Conservation (phyloP, 768 basidiomycete species). For the Lentinus brumalis region DNA sequence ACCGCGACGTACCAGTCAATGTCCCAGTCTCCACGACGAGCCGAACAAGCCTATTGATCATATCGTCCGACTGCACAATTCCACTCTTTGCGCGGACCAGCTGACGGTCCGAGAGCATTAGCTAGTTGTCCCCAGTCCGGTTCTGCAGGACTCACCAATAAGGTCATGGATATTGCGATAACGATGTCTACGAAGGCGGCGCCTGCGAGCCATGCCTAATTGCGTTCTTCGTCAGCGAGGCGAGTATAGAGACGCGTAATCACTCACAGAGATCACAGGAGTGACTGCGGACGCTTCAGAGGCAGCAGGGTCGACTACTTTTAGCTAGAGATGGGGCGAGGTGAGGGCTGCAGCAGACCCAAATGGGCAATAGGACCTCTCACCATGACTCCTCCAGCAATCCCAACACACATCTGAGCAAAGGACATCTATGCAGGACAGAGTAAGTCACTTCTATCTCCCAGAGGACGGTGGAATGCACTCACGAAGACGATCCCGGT, state of each 20-base stretch:
- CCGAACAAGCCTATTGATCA: slow-evolving; percentile 9
- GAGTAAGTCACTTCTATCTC: background rate
- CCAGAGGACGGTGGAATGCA: background rate
- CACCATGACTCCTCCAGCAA: slow-evolving; percentile 7
- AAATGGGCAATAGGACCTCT: background rate
- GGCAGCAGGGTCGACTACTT: background rate
- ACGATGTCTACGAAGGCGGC: slow-evolving; percentile 7
- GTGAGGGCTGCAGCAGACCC: too few species aligned
- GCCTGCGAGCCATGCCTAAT: slow-evolving; percentile 1
- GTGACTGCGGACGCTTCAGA: too few species aligned
- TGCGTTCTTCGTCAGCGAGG: too few species aligned
- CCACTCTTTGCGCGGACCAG: slow-evolving; percentile 10
- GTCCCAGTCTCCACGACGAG: slow-evolving; percentile 12
- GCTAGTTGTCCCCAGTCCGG: too few species aligned
- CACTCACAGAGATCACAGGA: too few species aligned
- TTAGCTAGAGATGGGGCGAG: background rate
- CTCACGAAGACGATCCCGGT: slow-evolving; percentile 5
- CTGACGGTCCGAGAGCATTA: background rate
- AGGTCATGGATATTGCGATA: slow-evolving; percentile 13
- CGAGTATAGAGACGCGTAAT: too few species aligned
- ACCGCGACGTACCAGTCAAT: too few species aligned
- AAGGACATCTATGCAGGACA: slow-evolving; percentile 4
- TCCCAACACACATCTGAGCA: background rate
- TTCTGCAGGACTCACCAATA: background rate
- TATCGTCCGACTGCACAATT: background rate